These are phyloP conservation scores for Isatis tinctoria DNA, from an alignment of 345 rosid species.

Conservation along the genomic window DNA sequence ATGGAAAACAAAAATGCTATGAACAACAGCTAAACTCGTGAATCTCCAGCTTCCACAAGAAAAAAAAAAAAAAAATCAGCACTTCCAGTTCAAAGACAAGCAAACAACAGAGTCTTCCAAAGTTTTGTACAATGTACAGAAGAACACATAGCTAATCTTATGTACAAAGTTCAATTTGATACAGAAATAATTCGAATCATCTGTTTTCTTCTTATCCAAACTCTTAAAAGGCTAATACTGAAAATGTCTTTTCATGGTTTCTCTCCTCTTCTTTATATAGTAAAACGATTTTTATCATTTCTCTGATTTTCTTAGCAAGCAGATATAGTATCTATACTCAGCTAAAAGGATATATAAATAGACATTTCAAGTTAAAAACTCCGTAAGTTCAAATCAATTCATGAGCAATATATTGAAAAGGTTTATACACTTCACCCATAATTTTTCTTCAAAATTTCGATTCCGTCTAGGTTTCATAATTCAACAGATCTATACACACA, in stretches of 20 bases:
- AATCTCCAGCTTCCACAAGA: constrained; percentile 6
- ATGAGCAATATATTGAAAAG: not conserved
- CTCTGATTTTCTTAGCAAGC: not conserved
- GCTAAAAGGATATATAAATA: no score
- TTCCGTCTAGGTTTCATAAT: not conserved
- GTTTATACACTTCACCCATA: not conserved
- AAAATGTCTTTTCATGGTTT: not conserved
- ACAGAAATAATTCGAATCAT: not conserved
- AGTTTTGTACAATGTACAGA: not conserved
- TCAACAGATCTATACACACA: constrained; percentile 13
- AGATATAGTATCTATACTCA: not conserved
- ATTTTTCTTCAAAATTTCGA: not conserved
- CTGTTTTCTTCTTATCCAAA: not conserved
- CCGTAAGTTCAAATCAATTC: not conserved
- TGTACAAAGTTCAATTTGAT: not conserved
- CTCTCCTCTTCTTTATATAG: not conserved
- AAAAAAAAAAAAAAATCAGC: not conserved
- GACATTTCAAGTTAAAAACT: not conserved
- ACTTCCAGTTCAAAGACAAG: not conserved
- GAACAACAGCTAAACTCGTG: constrained; percentile 1
- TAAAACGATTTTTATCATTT: not conserved
- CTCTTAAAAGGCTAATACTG: not conserved
- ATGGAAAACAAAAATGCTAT: not conserved
- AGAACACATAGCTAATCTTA: not conserved
- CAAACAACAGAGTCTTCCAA: not conserved